Conservation (phyloP, 2,329 filamentous ascomycete genomes). For the Cordyceps cicadae region DNA sequence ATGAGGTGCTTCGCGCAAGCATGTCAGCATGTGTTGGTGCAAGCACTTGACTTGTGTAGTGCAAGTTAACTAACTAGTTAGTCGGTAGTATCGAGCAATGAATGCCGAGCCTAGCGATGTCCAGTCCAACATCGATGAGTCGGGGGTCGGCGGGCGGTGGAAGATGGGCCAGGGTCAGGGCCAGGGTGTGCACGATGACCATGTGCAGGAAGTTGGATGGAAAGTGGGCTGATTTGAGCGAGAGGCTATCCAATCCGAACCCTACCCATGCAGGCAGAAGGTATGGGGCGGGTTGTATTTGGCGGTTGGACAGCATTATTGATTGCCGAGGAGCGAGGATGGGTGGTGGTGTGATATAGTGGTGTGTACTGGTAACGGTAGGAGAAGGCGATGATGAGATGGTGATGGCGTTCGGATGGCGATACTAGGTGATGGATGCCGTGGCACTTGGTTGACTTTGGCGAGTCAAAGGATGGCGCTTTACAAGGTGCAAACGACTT, state of each 20-base stretch:
- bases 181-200: slow-evolving; percentile 5
- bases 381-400: background rate
- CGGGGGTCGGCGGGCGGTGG: background rate
- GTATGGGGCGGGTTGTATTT: background rate
- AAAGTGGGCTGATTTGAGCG: slow-evolving; percentile 10
- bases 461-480: background rate
- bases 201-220: slow-evolving; percentile 5
- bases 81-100: background rate
- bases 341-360: background rate
- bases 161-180: slow-evolving; percentile 3
- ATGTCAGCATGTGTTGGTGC: slow-evolving; percentile 11
- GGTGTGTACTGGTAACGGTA: background rate
- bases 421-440: background rate
- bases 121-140: background rate
- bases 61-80: background rate
- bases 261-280: background rate
- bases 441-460: background rate
- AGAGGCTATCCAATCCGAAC: slow-evolving; percentile 3
- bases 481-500: background rate
- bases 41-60: background rate
- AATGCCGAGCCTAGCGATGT: slow-evolving; percentile 9
- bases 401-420: background rate
- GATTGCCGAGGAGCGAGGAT: slow-evolving; percentile 6
- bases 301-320: slow-evolving; percentile 1
- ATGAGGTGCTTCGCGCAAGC: background rate